These are phyloP conservation scores for Boletus huronensis DNA, from an alignment of 768 basidiomycete genomes.

Conservation along the genomic window DNA sequence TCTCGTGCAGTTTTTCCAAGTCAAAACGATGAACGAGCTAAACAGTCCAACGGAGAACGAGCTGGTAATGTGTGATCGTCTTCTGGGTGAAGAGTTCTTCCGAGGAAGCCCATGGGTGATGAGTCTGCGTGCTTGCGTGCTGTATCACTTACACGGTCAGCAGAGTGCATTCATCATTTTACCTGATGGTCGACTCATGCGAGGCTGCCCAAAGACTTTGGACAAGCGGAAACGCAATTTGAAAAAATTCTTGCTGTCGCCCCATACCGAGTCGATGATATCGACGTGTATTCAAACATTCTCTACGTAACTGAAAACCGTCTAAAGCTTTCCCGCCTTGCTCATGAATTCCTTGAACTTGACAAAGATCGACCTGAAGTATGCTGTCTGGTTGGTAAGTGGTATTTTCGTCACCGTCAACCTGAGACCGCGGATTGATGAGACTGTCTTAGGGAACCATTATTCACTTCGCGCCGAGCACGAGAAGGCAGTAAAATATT, in stretches of 20 bases:
- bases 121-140: slow-evolving; percentile 78
- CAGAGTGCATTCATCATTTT: slow-evolving; percentile 1
- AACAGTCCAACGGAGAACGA: slow-evolving; percentile 88
- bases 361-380: slow-evolving; percentile 96
- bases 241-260: slow-evolving; percentile 76
- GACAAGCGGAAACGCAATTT: slow-evolving; percentile 81
- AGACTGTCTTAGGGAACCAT: slow-evolving; percentile 73
- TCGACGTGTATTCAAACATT: slow-evolving; percentile 96
- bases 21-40: slow-evolving; percentile 85
- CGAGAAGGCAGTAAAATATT: slow-evolving; percentile 94
- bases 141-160: slow-evolving; percentile 89
- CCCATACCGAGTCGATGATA: slow-evolving; percentile 88
- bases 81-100: slow-evolving; percentile 70
- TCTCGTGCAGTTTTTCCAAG: slow-evolving; percentile 71
- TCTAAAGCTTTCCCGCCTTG: slow-evolving; percentile 84
- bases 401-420: not conserved
- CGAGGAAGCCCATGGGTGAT: slow-evolving; percentile 82
- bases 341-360: slow-evolving; percentile 83
- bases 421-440: not conserved
- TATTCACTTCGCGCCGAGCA: slow-evolving; percentile 92
- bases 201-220: slow-evolving; percentile 61
- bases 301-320: slow-evolving; percentile 92
- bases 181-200: slow-evolving; percentile 1
- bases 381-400: slow-evolving; percentile 89
- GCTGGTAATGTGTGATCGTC: slow-evolving; percentile 72